Evolutionary conservation across 1,284 basidiomycete genomes (phyloP), one percentile per base, ranked within the genome.

Genomic region (Papiliotrema fonsecae): DNA sequence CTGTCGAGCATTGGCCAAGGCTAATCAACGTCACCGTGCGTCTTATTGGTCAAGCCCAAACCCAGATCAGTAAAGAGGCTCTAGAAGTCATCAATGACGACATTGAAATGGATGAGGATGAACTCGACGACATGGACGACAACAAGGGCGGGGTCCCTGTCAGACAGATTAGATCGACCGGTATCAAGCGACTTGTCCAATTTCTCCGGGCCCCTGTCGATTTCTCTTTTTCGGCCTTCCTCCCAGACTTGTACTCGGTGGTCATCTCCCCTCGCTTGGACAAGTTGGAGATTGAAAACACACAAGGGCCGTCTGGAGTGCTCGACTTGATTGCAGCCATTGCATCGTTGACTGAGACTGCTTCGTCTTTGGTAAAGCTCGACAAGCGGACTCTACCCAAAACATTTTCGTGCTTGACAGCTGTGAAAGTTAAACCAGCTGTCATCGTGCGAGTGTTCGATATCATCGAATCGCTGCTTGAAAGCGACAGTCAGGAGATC

Each of bases 291-390:
- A 77, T 77, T 41, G 94, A 98, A 72, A 97, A 93, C 62, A 89
- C 87, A 0, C 94, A 98, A 72, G 81, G 88, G 0, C 91, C 93
- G 0, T 94, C 92, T 0, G 85, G 90, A 0, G 77, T 97, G 25
- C 77, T 98, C 35, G 89, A 96, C 30, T 77, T 98, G 1, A 87
- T 97, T 69, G 80, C 84, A 52, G 77, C 81, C 3, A 96, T 94
- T 85, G 82, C 88, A 0, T 68, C 77, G 9, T 77, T 80, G 24
- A 74, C 75, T 1, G 78, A 84, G 10, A 81, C 84, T 50, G 78
- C 82, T 10, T 65, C 65, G 4, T 82, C 82, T 64, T 77, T 97
- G 19, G 82, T 85, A 39, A 74, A 81, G 18, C 86, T 84, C 64
- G 87, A 97, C 64, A 58, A 76, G 0, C 76, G 78, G 1, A 78